A percentile compares a stretch with the other conserved stretches of the same genome.
These are phyloP conservation scores for Lentinus polychrous DNA, from an alignment of 1,284 basidiomycete species.

Conservation along the genomic window DNA sequence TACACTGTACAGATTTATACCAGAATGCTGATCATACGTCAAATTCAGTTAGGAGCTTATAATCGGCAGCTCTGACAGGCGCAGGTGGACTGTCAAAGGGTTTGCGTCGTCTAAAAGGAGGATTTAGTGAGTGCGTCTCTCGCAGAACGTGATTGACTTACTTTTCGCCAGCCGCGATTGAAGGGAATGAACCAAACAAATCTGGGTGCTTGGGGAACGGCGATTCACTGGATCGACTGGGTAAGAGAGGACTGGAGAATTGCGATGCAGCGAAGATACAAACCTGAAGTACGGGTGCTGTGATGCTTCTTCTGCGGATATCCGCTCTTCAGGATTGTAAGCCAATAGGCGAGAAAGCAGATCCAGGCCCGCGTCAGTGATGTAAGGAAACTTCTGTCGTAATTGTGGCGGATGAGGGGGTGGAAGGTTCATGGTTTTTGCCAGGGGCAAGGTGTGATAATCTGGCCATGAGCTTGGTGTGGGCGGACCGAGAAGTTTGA, in stretches of 20 bases:
- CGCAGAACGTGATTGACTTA: conserved; percentile 31
- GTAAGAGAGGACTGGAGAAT: conserved; percentile 1
- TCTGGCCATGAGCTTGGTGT: conserved; percentile 85
- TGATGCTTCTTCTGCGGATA: conserved; percentile 83
- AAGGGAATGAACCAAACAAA: conserved; percentile 93
- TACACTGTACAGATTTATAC: too few species aligned
- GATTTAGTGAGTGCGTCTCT: background rate
- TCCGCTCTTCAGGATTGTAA: conserved; percentile 84
- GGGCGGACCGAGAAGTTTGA: conserved; percentile 87
- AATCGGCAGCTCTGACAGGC: conserved; percentile 57
- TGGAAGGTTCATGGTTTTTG: conserved; percentile 74
- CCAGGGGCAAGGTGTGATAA: conserved; percentile 69
- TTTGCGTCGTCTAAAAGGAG: conserved; percentile 53
- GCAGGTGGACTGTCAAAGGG: conserved; percentile 75
- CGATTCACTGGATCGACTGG: conserved; percentile 61
- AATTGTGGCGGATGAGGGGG: conserved; percentile 70
- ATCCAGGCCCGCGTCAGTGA: conserved; percentile 81
- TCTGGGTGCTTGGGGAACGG: conserved; percentile 97
- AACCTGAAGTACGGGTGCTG: conserved; percentile 91
- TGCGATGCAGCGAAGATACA: conserved; percentile 16
- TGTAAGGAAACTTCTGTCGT: conserved; percentile 73
- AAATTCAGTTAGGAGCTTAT: conserved; percentile 46
- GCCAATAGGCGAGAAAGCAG: conserved; percentile 77
- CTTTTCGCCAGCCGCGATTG: conserved; percentile 95
- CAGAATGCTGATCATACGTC: conserved; percentile 16